Percentiles rank a stretch among this genome's conserved stretches.
Evolutionary conservation across 257 asterid species (phyloP).

Genomic region (Fraxinus americana): DNA sequence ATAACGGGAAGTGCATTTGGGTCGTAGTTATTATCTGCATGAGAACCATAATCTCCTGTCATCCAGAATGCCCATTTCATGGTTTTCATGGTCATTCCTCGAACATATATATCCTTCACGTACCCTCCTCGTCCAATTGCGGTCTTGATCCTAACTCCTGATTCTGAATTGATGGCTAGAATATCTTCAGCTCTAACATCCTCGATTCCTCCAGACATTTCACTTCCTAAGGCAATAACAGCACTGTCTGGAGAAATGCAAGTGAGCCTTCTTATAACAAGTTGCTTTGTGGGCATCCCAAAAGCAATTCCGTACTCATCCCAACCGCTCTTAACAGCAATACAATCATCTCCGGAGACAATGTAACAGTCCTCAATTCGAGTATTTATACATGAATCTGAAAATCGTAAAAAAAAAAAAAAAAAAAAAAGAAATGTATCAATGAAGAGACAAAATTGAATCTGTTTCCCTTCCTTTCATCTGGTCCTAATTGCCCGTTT

Average conservation of each 20-base stretch:
- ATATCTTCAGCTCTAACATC: constrained; percentile 83
- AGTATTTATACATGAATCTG: constrained; percentile 86
- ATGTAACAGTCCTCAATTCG: constrained; percentile 91
- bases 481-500: neutral
- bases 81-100: constrained; percentile 75
- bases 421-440: too few species aligned
- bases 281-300: constrained; percentile 96
- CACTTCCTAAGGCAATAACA: constrained; percentile 89
- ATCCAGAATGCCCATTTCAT: constrained; percentile 98
- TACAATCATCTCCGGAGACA: constrained; percentile 94
- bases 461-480: neutral
- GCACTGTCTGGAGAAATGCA: constrained; percentile 93
- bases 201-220: constrained; percentile 96
- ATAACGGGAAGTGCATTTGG: constrained; percentile 88
- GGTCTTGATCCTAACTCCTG: constrained; percentile 87
- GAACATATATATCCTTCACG: constrained; percentile 75
- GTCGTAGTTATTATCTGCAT: constrained; percentile 76
- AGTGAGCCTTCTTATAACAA: constrained; percentile 69
- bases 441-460: neutral
- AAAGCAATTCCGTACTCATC: constrained; percentile 84
- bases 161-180: constrained; percentile 76
- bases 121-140: constrained; percentile 83
- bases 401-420: neutral
- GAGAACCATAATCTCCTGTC: constrained; percentile 93
- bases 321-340: constrained; percentile 98